Percentiles rank a stretch among this genome's conserved stretches.
phyloP scores from a whole-genome alignment of 129 eudicot genomes.

The Centrapalus pauciflorus region DNA sequence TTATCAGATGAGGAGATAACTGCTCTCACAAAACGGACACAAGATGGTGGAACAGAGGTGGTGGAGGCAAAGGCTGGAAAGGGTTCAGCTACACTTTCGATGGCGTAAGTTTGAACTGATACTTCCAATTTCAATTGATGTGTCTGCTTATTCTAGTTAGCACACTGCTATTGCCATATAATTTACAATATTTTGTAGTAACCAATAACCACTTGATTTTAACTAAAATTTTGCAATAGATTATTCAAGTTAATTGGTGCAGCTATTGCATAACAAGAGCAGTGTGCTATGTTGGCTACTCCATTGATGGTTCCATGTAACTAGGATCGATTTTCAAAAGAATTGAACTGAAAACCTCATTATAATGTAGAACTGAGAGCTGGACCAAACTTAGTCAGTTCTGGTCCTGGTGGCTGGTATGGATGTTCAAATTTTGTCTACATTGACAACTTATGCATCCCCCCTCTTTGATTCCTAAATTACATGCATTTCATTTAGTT shows the following conservation, averaged over 20 bases:
- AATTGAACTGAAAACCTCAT: too few relatives aligned
- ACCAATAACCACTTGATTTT: not conserved
- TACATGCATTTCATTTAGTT: not conserved
- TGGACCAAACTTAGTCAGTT: too few relatives aligned
- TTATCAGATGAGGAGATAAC: slow-evolving; percentile 47
- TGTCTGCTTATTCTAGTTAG: not conserved
- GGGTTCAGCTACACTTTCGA: slow-evolving; percentile 84
- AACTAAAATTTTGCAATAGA: too few relatives aligned
- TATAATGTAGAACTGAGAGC: too few relatives aligned
- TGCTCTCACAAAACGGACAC: slow-evolving; percentile 76
- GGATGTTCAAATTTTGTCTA: too few relatives aligned
- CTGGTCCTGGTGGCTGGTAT: too few relatives aligned
- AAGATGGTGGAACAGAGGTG: slow-evolving; percentile 93
- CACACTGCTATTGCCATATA: not conserved
- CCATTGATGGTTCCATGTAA: too few relatives aligned
- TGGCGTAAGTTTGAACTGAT: slow-evolving; percentile 54
- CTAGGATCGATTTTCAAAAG: too few relatives aligned
- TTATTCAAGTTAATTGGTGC: not conserved
- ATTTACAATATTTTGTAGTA: too few relatives aligned
- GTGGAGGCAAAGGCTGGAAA: slow-evolving; percentile 97
- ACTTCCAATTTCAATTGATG: not conserved
- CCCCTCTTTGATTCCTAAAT: not conserved
- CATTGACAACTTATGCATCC: too few relatives aligned
- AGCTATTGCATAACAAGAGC: not conserved
- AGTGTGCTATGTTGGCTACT: too few relatives aligned